Evolutionary conservation across 1,284 basidiomycete genomes (phyloP).

Genomic region (Puccinia horiana): DNA sequence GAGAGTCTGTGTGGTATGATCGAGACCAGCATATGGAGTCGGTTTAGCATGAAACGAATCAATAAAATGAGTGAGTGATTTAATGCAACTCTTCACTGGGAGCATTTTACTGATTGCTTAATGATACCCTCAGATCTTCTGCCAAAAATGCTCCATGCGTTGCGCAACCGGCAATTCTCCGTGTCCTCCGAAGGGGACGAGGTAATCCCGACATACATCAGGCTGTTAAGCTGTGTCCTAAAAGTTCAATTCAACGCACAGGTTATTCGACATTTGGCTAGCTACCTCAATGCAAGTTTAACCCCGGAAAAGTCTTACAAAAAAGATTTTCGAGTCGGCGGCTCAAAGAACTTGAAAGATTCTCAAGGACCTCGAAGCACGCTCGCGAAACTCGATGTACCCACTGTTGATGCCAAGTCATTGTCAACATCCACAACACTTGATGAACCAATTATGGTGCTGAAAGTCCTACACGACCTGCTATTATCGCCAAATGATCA

Average conservation of each 20-base stretch:
- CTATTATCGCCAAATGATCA: conserved; percentile 64
- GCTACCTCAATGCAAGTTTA: conserved; percentile 80
- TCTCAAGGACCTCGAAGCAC: not conserved
- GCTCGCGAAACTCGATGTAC: conserved; percentile 5
- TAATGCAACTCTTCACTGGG: not conserved
- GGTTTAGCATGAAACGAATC: conserved; percentile 55
- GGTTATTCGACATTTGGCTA: conserved; percentile 77
- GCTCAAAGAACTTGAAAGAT: not conserved
- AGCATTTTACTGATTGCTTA: conserved; percentile 3
- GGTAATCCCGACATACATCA: conserved; percentile 51
- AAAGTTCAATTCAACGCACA: conserved; percentile 69
- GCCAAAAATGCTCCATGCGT: conserved; percentile 74
- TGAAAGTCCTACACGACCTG: conserved; percentile 66
- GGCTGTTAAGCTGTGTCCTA: conserved; percentile 64
- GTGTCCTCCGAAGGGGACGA: conserved; percentile 50
- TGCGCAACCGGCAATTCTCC: conserved; percentile 68
- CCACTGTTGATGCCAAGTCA: conserved; percentile 47
- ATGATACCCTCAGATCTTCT: conserved; percentile 65
- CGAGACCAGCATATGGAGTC: conserved; percentile 66
- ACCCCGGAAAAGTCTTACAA: conserved; percentile 61
- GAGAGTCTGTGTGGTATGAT: conserved; percentile 78
- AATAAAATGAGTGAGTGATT: conserved; percentile 53
- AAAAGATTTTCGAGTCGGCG: conserved; percentile 1
- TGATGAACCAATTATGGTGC: conserved; percentile 68
- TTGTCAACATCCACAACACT: conserved; percentile 56